Base-by-base conservation (phyloP, 306 rosid genomes). In the Hippophae gyantsensis region DNA sequence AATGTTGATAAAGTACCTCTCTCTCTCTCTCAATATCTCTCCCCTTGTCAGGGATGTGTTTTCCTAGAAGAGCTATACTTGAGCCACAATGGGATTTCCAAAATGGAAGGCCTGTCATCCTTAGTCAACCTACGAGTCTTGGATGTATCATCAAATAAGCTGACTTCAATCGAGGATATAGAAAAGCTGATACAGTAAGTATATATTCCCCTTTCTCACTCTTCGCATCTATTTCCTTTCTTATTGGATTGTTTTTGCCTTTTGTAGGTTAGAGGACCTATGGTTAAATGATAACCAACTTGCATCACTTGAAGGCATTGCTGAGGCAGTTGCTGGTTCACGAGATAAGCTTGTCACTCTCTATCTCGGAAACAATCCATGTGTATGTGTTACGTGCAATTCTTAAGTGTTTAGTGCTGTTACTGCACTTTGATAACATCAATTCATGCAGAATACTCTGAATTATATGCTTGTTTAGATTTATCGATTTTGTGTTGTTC, bases 261-360 rank as follows among this genome's bases (percentile, higher is more conserved):
- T 43, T 63, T 72, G 45, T 77, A 88, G 99, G 72, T 77, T 93
- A 64, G 97, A 93, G 79, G 99, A 93, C 78, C 72, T 93, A 32
- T 92, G 97, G 97, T 88, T 93, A 67, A 93, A 93, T 52, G 95
- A 93, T 81, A 93, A 88, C 78, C 86, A 71, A 60, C 78, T 93
- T 72, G 94, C 76, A 71, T 75, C 86, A 58, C 76, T 86, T 8
- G 85, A 88, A 57, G 78, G 81, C 54, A 42, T 88, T 62, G 77
- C 78, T 40, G 80, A 84, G 82, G 94, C 80, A 59, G 94, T 84
- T 62, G 72, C 71, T 64, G 95, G 97, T 67, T 93, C 97, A 47
- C 80, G 61, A 80, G 84, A 88, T 72, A 86, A 86, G 78, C 93
- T 86, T 62, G 67, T 84, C 55, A 93, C 99, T 47, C 75, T 93